A percentile compares a stretch with the other conserved stretches of the same genome.
These are phyloP conservation scores for Ophiostoma novo-ulmi DNA, from an alignment of 2,329 filamentous ascomycete genomes.

Conservation along the genomic window DNA sequence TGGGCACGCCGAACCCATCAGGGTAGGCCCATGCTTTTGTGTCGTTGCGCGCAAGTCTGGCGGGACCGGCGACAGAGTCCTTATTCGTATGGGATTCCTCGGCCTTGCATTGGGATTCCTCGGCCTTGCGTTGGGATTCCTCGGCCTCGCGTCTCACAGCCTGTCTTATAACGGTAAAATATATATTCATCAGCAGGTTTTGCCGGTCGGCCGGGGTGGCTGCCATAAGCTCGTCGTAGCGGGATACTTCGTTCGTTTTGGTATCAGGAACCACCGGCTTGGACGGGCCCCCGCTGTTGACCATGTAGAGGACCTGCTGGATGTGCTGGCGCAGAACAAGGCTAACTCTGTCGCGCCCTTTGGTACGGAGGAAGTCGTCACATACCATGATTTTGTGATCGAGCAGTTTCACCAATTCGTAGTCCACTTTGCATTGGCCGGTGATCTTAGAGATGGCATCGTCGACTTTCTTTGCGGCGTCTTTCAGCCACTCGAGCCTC, in stretches of 20 bases:
- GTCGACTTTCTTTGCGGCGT: neutral
- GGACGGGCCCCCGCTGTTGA: slow-evolving; percentile 37
- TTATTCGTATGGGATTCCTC: no score
- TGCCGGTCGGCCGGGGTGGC: neutral
- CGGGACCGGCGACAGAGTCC: no score
- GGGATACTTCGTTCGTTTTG: neutral
- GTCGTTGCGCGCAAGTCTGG: neutral
- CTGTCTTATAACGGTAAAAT: neutral
- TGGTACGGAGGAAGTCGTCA: slow-evolving; percentile 40
- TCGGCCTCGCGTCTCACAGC: neutral
- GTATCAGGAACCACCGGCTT: neutral
- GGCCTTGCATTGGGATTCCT: neutral
- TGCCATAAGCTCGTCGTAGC: neutral
- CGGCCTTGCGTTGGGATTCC: neutral
- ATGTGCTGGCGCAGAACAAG: slow-evolving; percentile 47
- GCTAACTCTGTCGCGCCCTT: slow-evolving; percentile 36
- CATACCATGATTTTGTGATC: slow-evolving; percentile 40
- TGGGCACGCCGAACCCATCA: neutral
- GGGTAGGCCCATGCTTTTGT: neutral
- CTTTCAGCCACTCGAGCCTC: neutral
- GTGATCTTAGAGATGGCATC: no score
- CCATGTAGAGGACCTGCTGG: slow-evolving; percentile 44
- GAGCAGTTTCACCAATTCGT: slow-evolving; percentile 36
- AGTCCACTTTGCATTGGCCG: neutral
- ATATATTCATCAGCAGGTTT: slow-evolving; percentile 1